Conservation (phyloP, 1,284 basidiomycete species). For the Kalmanozyma brasiliensis region DNA sequence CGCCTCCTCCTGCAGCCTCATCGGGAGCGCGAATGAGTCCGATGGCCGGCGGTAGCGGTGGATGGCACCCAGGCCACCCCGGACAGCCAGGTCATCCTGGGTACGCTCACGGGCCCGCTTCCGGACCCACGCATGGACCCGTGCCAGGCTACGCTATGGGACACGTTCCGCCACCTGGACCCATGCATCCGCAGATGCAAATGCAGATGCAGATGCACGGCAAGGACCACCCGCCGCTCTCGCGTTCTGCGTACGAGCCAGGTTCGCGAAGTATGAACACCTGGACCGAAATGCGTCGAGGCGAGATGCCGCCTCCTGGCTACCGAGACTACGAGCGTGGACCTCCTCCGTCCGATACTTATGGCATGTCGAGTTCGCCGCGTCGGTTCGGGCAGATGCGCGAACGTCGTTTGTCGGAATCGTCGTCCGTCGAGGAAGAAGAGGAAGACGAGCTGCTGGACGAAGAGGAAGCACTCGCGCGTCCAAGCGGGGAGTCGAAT, state of each 20-base stretch:
- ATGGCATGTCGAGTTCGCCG: constrained; percentile 21
- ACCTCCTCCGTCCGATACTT: constrained; percentile 6
- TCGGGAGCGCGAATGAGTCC: constrained; percentile 36
- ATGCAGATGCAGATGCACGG: constrained; percentile 32
- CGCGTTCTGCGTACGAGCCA: constrained; percentile 50
- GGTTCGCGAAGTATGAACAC: constrained; percentile 51
- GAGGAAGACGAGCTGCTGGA: constrained; percentile 37
- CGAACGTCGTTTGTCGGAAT: constrained; percentile 36
- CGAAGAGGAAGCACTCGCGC: constrained; percentile 11
- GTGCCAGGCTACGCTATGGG: constrained; percentile 13
- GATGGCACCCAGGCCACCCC: constrained; percentile 30
- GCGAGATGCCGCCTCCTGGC: constrained; percentile 36
- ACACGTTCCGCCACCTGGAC: constrained; percentile 15
- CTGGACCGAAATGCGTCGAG: constrained; percentile 41
- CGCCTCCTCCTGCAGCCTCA: constrained; percentile 25
- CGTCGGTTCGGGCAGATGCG: constrained; percentile 43
- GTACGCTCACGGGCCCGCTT: constrained; percentile 15
- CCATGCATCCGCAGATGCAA: constrained; percentile 27
- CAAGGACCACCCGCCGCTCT: constrained; percentile 46
- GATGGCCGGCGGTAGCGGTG: constrained; percentile 23
- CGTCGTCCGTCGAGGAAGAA: constrained; percentile 40
- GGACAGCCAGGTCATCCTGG: constrained; percentile 15
- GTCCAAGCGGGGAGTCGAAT: constrained; percentile 1
- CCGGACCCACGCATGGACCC: constrained; percentile 16
- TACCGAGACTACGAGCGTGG: constrained; percentile 39